phyloP scores from a whole-genome alignment of 768 basidiomycete species.

The Coprinellus micaceus region DNA sequence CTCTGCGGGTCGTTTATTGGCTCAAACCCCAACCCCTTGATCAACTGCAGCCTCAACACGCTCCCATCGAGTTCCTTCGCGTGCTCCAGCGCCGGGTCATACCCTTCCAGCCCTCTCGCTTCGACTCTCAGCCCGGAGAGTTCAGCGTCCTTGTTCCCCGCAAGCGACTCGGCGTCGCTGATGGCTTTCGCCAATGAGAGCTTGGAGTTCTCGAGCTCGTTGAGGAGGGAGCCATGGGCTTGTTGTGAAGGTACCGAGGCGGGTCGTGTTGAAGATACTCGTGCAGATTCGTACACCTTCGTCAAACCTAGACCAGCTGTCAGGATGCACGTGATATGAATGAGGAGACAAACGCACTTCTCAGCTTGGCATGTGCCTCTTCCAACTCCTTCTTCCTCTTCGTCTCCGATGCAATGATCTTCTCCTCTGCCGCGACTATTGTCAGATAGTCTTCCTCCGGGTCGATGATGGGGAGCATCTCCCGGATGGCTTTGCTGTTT shows the following conservation, averaged over 20 bases:
- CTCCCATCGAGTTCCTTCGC: constrained; percentile 65
- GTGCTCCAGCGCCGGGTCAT: constrained; percentile 72
- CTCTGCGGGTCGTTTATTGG: constrained; percentile 56
- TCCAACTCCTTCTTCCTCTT: constrained; percentile 65
- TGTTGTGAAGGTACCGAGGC: constrained; percentile 64
- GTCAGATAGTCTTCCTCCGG: constrained; percentile 77
- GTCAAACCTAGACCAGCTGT: constrained; percentile 47
- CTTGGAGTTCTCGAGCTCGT: constrained; percentile 60
- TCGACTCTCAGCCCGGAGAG: constrained; percentile 66
- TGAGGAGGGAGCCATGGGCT: constrained; percentile 55
- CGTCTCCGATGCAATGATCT: constrained; percentile 54
- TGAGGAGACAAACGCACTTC: constrained; percentile 38
- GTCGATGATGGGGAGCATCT: constrained; percentile 70
- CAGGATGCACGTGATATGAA: neutral
- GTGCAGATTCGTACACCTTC: constrained; percentile 63
- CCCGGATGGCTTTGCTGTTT: constrained; percentile 59
- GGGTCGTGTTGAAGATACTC: constrained; percentile 67
- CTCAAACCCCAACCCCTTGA: constrained; percentile 69
- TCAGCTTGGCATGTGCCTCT: constrained; percentile 59
- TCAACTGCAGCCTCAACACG: constrained; percentile 69
- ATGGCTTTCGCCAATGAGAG: constrained; percentile 71
- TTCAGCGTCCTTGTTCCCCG: constrained; percentile 68
- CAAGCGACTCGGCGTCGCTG: constrained; percentile 62
- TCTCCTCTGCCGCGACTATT: constrained; percentile 71
- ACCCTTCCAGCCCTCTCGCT: constrained; percentile 54